Percentiles rank a stretch among this genome's conserved stretches.
These are phyloP conservation scores for Stramenopiles sp. DNA, from an alignment of 352 stramenopile species.

Conservation along the genomic window DNA sequence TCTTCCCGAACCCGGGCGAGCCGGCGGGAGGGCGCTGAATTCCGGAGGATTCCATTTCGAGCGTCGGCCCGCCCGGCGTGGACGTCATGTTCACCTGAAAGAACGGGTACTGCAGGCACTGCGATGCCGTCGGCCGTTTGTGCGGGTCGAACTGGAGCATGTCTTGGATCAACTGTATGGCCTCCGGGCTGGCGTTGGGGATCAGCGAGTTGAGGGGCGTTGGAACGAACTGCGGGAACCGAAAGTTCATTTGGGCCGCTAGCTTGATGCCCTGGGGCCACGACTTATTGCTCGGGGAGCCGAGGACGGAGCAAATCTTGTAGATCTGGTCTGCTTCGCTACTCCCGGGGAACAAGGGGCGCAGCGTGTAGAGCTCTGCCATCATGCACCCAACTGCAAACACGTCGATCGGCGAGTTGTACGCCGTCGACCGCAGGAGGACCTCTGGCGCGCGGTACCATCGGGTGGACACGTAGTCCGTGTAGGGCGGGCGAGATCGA, in stretches of 20 bases:
- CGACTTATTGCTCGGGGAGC: conserved; percentile 55
- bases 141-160: conserved; percentile 78
- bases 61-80: too few relatives aligned
- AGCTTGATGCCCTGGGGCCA: conserved; percentile 86
- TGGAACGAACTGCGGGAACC: conserved; percentile 77
- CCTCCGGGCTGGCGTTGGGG: conserved; percentile 60
- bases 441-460: conserved; percentile 97
- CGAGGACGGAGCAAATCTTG: conserved; percentile 86
- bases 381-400: conserved; percentile 95
- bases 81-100: too few relatives aligned
- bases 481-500: conserved; percentile 68
- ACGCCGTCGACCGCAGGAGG: conserved; percentile 70
- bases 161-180: conserved; percentile 69
- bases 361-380: conserved; percentile 82
- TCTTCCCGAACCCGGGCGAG: too few relatives aligned
- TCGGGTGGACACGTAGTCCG: conserved; percentile 89
- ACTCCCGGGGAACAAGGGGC: conserved; percentile 86
- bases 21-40: too few relatives aligned
- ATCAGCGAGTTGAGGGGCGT: conserved; percentile 64
- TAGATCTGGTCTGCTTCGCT: conserved; percentile 91
- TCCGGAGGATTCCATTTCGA: too few relatives aligned
- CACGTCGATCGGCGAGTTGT: conserved; percentile 90
- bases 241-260: conserved; percentile 81
- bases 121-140: conserved; percentile 63
- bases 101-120: conserved; percentile 81